These are phyloP conservation scores for Trichoderma erinaceum DNA, from an alignment of 495 filamentous ascomycete species.

Conservation along the genomic window DNA sequence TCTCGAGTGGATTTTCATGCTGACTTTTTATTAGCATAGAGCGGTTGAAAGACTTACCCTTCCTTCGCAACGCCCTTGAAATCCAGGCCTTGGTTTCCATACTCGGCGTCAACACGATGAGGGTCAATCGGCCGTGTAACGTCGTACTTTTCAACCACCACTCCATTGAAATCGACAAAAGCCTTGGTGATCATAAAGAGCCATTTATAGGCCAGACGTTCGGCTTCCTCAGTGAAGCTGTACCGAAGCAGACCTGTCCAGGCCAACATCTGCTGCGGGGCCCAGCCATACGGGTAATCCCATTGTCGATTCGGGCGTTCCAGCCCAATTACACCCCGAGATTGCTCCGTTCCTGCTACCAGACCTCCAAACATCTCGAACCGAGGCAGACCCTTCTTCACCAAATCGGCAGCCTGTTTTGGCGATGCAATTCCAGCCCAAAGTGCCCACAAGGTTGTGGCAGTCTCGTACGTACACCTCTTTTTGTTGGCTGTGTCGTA, in stretches of 20 bases:
- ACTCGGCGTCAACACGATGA: conserved; percentile 90
- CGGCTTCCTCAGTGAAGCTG: conserved; percentile 81
- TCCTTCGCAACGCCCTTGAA: conserved; percentile 93
- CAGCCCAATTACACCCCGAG: conserved; percentile 71
- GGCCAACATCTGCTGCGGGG: conserved; percentile 95
- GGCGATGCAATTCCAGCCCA: conserved; percentile 85
- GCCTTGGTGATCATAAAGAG: conserved; percentile 95
- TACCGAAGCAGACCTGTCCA: conserved; percentile 90
- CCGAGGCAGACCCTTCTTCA: conserved; percentile 68
- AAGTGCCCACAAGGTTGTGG: conserved; percentile 93
- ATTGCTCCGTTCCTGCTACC: conserved; percentile 81
- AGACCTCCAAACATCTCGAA: conserved; percentile 85
- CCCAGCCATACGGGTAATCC: conserved; percentile 98
- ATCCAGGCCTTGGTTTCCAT: conserved; percentile 90
- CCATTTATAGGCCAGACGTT: conserved; percentile 89
- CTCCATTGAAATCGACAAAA: conserved; percentile 95
- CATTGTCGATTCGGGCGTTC: conserved; percentile 89
- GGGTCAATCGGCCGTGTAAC: conserved; percentile 84
- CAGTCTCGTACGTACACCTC: conserved; percentile 73
- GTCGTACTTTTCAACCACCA: conserved; percentile 98
- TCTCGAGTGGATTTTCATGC: conserved; percentile 27
- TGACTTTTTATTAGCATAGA: conserved; percentile 86
- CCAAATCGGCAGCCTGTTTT: conserved; percentile 69
- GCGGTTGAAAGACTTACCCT: conserved; percentile 60
- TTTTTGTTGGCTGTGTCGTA: conserved; percentile 78